phyloP scores from a whole-genome alignment of 2,329 filamentous ascomycete species.

The Penicillium sp. region DNA sequence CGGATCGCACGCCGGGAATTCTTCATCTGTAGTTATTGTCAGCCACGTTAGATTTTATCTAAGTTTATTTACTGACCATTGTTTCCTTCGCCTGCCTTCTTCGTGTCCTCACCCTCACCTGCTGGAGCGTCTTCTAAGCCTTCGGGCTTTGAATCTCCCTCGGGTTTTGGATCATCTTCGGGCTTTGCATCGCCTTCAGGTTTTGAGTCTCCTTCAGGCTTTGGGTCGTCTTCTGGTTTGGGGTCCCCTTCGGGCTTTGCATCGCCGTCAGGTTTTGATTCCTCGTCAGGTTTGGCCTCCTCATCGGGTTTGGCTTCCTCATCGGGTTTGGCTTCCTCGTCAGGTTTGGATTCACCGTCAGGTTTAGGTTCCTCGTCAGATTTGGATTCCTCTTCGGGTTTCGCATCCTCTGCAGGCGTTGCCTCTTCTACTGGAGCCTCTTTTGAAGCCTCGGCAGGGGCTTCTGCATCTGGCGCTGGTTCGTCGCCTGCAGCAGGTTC shows the following conservation, averaged over 20 bases:
- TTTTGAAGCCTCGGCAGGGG: slow-evolving; percentile 12
- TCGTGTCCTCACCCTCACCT: not conserved
- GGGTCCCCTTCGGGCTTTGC: not conserved
- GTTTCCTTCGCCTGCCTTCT: slow-evolving; percentile 13
- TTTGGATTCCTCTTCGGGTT: slow-evolving; percentile 10
- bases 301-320: not conserved
- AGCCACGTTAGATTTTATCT: not conserved
- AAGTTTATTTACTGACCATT: slow-evolving; percentile 23
- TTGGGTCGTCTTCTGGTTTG: not conserved
- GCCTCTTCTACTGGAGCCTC: slow-evolving; percentile 18
- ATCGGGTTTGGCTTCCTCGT: slow-evolving; percentile 11
- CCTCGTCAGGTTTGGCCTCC: slow-evolving; percentile 1
- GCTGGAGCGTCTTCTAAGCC: slow-evolving; percentile 9
- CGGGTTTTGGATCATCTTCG: not conserved
- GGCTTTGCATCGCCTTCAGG: not conserved
- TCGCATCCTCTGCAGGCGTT: slow-evolving; percentile 9
- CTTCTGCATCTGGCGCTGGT: slow-evolving; percentile 18
- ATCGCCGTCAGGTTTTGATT: not conserved
- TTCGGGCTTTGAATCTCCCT: not conserved
- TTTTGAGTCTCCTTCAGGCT: not conserved
- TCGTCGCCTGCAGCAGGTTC: slow-evolving; percentile 22
- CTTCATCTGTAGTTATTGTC: slow-evolving; percentile 28
- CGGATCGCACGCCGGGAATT: slow-evolving; percentile 36
- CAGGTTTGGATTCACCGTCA: slow-evolving; percentile 14
- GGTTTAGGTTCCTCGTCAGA: slow-evolving; percentile 9